These are phyloP conservation scores for Glycine tomentella DNA, from an alignment of 306 rosid species.

Conservation along the genomic window DNA sequence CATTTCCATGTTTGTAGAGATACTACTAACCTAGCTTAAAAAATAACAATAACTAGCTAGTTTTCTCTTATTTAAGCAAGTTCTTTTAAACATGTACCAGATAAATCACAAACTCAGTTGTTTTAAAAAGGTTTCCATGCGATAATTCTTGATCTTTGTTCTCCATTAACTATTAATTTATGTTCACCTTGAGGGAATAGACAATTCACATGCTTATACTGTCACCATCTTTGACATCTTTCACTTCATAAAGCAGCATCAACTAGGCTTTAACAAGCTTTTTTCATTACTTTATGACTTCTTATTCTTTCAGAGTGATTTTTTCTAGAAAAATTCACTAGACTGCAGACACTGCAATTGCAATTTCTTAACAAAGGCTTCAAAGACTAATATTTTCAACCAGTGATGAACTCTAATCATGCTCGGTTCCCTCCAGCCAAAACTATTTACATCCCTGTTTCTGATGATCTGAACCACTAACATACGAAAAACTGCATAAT, in stretches of 20 bases:
- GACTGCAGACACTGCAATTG: background rate
- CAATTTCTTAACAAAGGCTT: background rate
- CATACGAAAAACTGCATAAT: slow-evolving; percentile 14
- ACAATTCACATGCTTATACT: background rate
- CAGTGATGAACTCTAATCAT: slow-evolving; percentile 1
- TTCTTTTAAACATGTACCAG: slow-evolving; percentile 1
- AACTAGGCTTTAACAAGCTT: background rate
- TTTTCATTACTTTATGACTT: slow-evolving; percentile 21
- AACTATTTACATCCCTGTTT: slow-evolving; percentile 14
- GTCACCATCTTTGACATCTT: background rate
- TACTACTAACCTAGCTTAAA: slow-evolving; percentile 29
- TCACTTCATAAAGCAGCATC: slow-evolving; percentile 15
- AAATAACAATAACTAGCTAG: too few relatives aligned
- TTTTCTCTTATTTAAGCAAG: slow-evolving; percentile 9
- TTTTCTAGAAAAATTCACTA: background rate
- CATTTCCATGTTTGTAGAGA: background rate
- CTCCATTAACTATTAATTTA: background rate
- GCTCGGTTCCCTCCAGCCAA: slow-evolving; percentile 5
- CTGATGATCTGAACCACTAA: slow-evolving; percentile 17
- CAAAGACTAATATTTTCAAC: slow-evolving; percentile 12
- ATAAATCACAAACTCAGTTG: slow-evolving; percentile 10
- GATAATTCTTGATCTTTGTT: slow-evolving; percentile 16
- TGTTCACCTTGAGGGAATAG: background rate
- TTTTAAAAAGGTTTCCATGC: background rate
- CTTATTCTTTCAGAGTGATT: slow-evolving; percentile 7